These are phyloP conservation scores for Phytophthora litchii DNA, from an alignment of 352 stramenopile genomes.

Conservation along the genomic window DNA sequence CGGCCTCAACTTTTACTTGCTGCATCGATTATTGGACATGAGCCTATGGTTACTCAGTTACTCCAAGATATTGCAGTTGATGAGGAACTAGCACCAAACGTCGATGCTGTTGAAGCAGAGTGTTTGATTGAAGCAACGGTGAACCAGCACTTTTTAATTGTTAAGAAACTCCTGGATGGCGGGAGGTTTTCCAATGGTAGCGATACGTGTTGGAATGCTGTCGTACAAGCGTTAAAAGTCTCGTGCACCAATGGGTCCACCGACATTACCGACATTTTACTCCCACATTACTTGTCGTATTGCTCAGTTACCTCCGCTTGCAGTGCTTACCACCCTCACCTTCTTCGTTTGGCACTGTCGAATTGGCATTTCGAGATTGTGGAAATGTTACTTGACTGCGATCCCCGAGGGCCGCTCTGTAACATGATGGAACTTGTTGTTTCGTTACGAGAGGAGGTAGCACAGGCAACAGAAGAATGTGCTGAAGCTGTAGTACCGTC, in stretches of 20 bases:
- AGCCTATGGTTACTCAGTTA: constrained; percentile 20
- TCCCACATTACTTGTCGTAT: constrained; percentile 30
- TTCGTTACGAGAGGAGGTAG: constrained; percentile 18
- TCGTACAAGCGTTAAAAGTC: constrained; percentile 22
- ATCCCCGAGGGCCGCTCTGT: constrained; percentile 34
- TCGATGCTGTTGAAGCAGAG: constrained; percentile 19
- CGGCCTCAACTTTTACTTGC: constrained; percentile 26
- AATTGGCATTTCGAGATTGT: constrained; percentile 29
- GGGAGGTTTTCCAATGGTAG: constrained; percentile 19
- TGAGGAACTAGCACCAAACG: constrained; percentile 4
- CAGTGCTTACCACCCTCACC: constrained; percentile 9
- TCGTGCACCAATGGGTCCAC: constrained; percentile 24
- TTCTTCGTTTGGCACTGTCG: constrained; percentile 21
- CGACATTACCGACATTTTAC: constrained; percentile 24
- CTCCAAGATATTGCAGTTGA: constrained; percentile 17
- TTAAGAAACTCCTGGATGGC: constrained; percentile 12
- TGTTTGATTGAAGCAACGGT: constrained; percentile 26
- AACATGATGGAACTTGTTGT: constrained; percentile 34
- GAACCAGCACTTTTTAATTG: constrained; percentile 14
- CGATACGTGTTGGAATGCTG: constrained; percentile 12
- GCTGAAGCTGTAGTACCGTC: neutral
- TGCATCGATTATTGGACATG: constrained; percentile 23
- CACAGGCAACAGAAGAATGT: neutral
- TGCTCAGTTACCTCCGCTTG: constrained; percentile 3
- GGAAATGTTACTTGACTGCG: constrained; percentile 32